A percentile compares a stretch with the other conserved stretches of the same genome.
Conservation (phyloP, 164 flowering plant genomes). For the Nymphaea thermarum region DNA sequence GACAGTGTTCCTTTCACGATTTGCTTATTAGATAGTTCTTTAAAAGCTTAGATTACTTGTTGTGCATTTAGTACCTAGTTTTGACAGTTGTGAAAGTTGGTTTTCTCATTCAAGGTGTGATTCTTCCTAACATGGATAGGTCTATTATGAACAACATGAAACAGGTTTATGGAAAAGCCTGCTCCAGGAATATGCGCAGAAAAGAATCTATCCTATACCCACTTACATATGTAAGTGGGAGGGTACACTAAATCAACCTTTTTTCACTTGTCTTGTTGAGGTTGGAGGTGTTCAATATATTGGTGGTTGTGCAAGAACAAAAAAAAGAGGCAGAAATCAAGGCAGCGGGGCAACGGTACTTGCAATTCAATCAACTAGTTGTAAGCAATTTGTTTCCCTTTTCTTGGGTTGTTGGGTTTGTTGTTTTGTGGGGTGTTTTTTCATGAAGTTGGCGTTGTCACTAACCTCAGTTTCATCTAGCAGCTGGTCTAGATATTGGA, state of each 20-base stretch:
- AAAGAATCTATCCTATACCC: conserved; percentile 89
- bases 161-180: conserved; percentile 90
- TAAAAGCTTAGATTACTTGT: too few species aligned
- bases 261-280: conserved; percentile 59
- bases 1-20: too few species aligned
- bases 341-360: conserved; percentile 84
- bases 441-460: too few species aligned
- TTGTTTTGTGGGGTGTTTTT: too few species aligned
- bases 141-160: conserved; percentile 46
- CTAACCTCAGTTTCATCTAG: too few species aligned
- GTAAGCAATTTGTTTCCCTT: conserved; percentile 1
- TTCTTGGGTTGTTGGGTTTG: too few species aligned
- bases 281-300: conserved; percentile 75
- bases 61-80: too few species aligned
- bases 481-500: too few species aligned
- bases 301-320: conserved; percentile 73
- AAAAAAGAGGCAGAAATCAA: conserved; percentile 97
- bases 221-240: conserved; percentile 39
- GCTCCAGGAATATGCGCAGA: conserved; percentile 93
- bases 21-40: too few species aligned
- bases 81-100: too few species aligned
- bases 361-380: conserved; percentile 40
- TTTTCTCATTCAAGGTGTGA: too few species aligned
- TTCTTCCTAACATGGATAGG: too few species aligned
- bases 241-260: conserved; percentile 22